Base-by-base conservation (phyloP, 768 basidiomycete species). In the Mycena galericulata region DNA sequence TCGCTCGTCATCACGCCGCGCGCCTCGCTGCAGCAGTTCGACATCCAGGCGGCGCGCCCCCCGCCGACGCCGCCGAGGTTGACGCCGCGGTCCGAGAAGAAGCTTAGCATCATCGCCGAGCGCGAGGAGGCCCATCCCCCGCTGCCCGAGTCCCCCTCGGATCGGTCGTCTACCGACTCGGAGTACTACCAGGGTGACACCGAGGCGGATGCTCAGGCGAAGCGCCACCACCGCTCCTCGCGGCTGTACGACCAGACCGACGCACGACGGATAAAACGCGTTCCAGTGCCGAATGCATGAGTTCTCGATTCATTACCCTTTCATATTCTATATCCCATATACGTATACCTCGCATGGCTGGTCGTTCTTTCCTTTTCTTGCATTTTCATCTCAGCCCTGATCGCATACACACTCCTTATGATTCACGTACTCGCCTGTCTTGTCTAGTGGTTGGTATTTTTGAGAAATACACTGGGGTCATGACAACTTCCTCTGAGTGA, bases 51-150 rank as follows among this genome's bases (percentile, higher is more conserved):
- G 26, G 40, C 27, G 46, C 61, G 54, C 40, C 47, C 57, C n/a
- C 53, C 58, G 32, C 60, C 54, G 14, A 59, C 64, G 20, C 63
- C 54, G 27, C 68, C 47, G 46, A 20, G 45, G 17, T 41, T 47
- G 20, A 54, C 65, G 26, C 32, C 69, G 5, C 55, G 69, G 32
- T 24, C 57, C 20, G 58, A 45, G 32, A 72, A 72, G 67, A 68
- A 62, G 54, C 70, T 72, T 15, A 72, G 70, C 59, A 65, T 65
- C 45, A 72, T 72, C 55, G 67, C 63, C 15, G 70, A 68, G 67
- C 58, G 63, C 55, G 59, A 55, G 41, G 70, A 67, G 67, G 40
- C 56, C 1, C 41, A 11, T 29, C 53, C 50, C 12, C 62, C 63
- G 10, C 32, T 58, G 18, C 40, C n/a, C n/a, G n/a, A n/a, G n/a